Percentiles rank a stretch among this genome's conserved stretches.
These are phyloP conservation scores for Castanea crenata DNA, from an alignment of 306 rosid genomes.

Conservation along the genomic window DNA sequence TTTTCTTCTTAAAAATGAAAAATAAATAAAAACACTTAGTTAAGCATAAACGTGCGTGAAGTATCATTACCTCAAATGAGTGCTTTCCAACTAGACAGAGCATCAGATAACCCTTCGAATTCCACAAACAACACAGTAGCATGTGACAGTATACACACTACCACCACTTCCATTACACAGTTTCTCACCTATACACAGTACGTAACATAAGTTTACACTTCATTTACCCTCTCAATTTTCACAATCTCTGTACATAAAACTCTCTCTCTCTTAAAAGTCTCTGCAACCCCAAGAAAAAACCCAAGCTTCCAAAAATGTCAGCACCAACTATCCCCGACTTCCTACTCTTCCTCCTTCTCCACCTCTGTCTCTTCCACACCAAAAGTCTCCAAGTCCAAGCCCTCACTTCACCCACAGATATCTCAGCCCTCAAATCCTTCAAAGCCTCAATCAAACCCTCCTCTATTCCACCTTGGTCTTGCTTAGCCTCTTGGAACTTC, in stretches of 20 bases:
- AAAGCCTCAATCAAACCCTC: constrained; percentile 66
- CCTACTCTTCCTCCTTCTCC: constrained; percentile 2
- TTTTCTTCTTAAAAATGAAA: too few relatives aligned
- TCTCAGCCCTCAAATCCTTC: constrained; percentile 75
- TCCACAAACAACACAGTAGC: background rate
- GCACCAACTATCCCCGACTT: constrained; percentile 8
- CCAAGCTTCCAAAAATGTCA: constrained; percentile 21
- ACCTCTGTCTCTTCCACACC: constrained; percentile 9
- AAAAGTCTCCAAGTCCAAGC: constrained; percentile 19
- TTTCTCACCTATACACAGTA: background rate
- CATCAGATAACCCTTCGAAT: background rate
- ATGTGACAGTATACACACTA: background rate
- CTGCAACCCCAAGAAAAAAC: background rate
- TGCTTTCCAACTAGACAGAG: background rate
- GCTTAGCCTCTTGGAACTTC: constrained; percentile 90
- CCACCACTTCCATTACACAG: background rate
- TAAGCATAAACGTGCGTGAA: background rate
- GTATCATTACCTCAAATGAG: background rate
- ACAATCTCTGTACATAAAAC: background rate
- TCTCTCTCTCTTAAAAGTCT: background rate
- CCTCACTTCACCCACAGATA: constrained; percentile 56
- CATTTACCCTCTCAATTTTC: background rate
- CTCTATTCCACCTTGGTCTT: constrained; percentile 67
- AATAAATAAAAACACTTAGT: too few relatives aligned
- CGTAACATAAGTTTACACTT: background rate